A percentile compares a stretch with the other conserved stretches of the same genome.
Evolutionary conservation across 148 eudicot species (phyloP).

Genomic region (Camellia sinensis): DNA sequence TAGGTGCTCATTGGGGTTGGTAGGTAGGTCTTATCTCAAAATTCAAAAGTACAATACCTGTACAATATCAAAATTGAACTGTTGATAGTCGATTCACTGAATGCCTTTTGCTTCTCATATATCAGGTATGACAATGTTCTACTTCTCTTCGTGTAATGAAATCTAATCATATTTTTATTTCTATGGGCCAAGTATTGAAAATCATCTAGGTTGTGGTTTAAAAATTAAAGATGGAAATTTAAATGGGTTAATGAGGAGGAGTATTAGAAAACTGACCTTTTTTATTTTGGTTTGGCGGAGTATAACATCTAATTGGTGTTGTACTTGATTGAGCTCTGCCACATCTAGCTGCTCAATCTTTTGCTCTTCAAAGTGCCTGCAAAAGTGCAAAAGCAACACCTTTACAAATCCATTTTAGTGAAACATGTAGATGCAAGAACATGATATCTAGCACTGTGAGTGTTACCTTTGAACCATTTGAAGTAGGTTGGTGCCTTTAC

Average conservation of each 20-base stretch:
- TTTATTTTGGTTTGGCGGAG: slow-evolving; percentile 8
- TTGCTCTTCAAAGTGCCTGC: slow-evolving; percentile 19
- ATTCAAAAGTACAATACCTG: too few relatives aligned
- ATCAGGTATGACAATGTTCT: too few relatives aligned
- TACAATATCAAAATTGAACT: too few relatives aligned
- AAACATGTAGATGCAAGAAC: not conserved
- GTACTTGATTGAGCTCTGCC: slow-evolving; percentile 19
- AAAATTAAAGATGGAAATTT: not conserved
- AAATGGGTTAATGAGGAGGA: not conserved
- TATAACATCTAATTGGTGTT: slow-evolving; percentile 17
- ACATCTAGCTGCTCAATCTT: slow-evolving; percentile 22
- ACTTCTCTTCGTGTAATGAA: too few relatives aligned
- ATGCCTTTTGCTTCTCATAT: too few relatives aligned
- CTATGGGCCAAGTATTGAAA: not conserved
- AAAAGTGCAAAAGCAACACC: not conserved
- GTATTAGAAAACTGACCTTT: slow-evolving; percentile 16
- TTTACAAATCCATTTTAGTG: not conserved
- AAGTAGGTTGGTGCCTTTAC: not conserved
- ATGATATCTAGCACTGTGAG: not conserved
- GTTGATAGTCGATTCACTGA: too few relatives aligned
- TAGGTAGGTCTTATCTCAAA: not conserved
- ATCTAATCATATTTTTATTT: too few relatives aligned
- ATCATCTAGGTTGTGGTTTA: not conserved
- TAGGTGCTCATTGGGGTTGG: not conserved
- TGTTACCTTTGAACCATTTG: slow-evolving; percentile 15